Conservation (phyloP, 257 asterid genomes). For the Fraxinus anomala region DNA sequence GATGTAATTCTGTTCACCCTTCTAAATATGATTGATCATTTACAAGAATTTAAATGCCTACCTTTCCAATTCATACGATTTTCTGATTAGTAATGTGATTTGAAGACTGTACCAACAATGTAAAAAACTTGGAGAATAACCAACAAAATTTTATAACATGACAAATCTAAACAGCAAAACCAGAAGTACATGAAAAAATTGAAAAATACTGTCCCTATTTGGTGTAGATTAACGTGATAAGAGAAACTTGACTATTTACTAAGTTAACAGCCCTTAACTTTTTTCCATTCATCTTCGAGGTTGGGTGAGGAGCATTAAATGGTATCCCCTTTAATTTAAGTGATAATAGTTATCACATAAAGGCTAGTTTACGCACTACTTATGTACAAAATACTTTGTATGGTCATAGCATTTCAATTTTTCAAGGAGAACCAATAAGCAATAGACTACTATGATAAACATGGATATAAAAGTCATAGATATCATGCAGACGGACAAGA, state of each 20-base stretch:
- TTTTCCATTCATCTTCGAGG: background rate
- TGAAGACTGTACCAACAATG: background rate
- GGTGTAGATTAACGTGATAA: background rate
- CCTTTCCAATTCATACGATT: background rate
- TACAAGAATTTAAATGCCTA: background rate
- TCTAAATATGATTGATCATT: background rate
- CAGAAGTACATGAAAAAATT: background rate
- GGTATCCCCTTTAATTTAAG: background rate
- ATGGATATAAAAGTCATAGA: background rate
- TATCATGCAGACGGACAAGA: slow-evolving; percentile 6
- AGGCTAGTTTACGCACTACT: background rate
- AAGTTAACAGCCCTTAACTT: background rate
- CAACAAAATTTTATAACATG: background rate
- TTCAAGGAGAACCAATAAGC: background rate
- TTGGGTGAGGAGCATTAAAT: background rate
- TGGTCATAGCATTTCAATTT: background rate
- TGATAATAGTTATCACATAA: background rate
- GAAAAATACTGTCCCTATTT: no score
- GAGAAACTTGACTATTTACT: background rate
- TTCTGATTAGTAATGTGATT: background rate
- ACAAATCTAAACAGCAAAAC: background rate
- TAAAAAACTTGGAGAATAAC: background rate
- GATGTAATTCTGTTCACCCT: background rate
- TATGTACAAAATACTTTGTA: background rate
- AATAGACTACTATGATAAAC: background rate